Percentiles rank a stretch among this genome's conserved stretches.
Conservation (phyloP, 352 stramenopile species). For the Plasmopara halstedii region DNA sequence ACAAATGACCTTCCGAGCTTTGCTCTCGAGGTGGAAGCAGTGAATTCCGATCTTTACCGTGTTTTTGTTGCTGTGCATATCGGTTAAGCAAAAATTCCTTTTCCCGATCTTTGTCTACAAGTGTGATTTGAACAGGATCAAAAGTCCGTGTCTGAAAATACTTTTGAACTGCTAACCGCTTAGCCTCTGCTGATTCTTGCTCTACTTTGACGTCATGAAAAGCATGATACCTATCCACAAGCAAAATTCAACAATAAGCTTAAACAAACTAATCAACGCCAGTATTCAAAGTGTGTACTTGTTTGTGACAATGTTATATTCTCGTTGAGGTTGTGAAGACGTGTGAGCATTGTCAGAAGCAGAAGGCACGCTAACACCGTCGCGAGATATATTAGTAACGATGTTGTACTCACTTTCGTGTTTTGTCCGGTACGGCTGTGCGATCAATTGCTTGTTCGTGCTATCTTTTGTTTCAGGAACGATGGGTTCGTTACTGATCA, state of each 20-base stretch:
- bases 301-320: conserved; percentile 75
- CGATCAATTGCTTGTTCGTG: conserved; percentile 27
- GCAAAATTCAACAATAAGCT: background rate
- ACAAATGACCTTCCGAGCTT: conserved; percentile 58
- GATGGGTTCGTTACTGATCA: conserved; percentile 58
- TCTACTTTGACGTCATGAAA: conserved; percentile 35
- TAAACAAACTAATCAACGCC: too few species aligned
- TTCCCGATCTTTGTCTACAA: conserved; percentile 53
- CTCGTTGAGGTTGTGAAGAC: conserved; percentile 32
- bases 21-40: conserved; percentile 53
- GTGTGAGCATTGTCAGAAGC: conserved; percentile 5
- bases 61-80: conserved; percentile 29
- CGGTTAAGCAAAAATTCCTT: conserved; percentile 33
- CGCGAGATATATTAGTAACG: conserved; percentile 40
- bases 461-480: conserved; percentile 39
- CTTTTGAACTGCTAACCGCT: conserved; percentile 46
- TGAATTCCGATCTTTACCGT: conserved; percentile 43
- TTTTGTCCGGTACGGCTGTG: conserved; percentile 29
- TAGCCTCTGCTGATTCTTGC: conserved; percentile 30
- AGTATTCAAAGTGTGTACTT: conserved; percentile 41
- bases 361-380: conserved; percentile 1
- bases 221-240: conserved; percentile 35
- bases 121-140: conserved; percentile 53
- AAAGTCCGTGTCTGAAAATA: conserved; percentile 63
- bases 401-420: conserved; percentile 49